A percentile compares a stretch with the other conserved stretches of the same genome.
phyloP scores from a whole-genome alignment of 176 grass and related monocot species.

The Melocanna baccifera region DNA sequence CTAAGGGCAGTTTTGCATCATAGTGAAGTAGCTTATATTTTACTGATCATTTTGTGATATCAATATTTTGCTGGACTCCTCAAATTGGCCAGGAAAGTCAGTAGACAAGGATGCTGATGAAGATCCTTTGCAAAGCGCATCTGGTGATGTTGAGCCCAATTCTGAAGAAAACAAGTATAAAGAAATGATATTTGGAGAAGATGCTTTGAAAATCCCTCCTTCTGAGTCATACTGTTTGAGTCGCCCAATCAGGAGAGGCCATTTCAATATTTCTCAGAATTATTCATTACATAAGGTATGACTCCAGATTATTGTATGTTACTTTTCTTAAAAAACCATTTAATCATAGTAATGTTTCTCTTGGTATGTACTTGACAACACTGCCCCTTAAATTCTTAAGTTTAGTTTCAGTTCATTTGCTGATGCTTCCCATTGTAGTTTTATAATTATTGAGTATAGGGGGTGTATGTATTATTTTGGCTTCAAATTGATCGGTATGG shows the following conservation, averaged over 20 bases:
- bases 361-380: background rate
- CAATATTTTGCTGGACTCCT: constrained; percentile 24
- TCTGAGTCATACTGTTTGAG: constrained; percentile 67
- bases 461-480: background rate
- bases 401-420: constrained; percentile 1
- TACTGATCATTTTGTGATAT: background rate
- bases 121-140: constrained; percentile 32
- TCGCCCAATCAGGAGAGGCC: constrained; percentile 83
- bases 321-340: background rate
- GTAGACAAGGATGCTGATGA: constrained; percentile 29
- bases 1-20: background rate
- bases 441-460: background rate
- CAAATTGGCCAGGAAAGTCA: constrained; percentile 52
- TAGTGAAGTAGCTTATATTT: background rate
- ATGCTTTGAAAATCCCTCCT: constrained; percentile 79
- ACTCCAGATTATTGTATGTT: background rate
- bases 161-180: constrained; percentile 65
- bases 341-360: background rate
- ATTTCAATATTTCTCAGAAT: constrained; percentile 85
- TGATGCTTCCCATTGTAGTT: background rate
- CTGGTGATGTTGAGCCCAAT: constrained; percentile 19
- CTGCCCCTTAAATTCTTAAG: background rate
- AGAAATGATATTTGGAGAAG: constrained; percentile 83
- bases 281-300: constrained; percentile 81
- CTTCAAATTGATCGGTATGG: background rate